Conservation (phyloP, 2,329 filamentous ascomycete genomes). For the Penicillium capsulatum region DNA sequence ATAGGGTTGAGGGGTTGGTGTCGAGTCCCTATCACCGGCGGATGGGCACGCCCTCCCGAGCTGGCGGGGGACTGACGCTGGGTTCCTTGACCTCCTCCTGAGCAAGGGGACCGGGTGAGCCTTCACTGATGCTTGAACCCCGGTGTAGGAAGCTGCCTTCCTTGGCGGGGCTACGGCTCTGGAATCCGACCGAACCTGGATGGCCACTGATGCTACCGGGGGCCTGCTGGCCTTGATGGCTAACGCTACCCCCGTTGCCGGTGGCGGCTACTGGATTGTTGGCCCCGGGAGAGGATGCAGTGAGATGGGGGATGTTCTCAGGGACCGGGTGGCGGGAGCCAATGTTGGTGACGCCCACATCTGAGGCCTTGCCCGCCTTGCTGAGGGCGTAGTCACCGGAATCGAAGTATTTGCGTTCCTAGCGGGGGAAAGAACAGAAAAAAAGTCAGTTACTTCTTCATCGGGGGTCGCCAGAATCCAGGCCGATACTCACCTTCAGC, state of each 20-base stretch:
- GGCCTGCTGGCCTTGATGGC: slow-evolving; percentile 38
- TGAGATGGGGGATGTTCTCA: slow-evolving; percentile 89
- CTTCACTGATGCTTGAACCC: slow-evolving; percentile 65
- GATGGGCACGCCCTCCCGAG: slow-evolving; percentile 59
- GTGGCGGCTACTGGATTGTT: slow-evolving; percentile 31
- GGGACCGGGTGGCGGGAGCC: slow-evolving; percentile 92
- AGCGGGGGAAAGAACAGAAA: slow-evolving; percentile 1
- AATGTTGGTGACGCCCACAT: slow-evolving; percentile 87
- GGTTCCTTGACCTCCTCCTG: slow-evolving; percentile 41
- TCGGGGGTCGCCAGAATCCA: neutral
- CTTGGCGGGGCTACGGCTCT: slow-evolving; percentile 78
- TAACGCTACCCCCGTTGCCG: slow-evolving; percentile 29
- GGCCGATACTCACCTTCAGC: slow-evolving; percentile 64
- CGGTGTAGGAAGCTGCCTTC: slow-evolving; percentile 83
- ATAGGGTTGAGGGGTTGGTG: slow-evolving; percentile 5
- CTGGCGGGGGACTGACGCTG: slow-evolving; percentile 44
- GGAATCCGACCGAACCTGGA: slow-evolving; percentile 40
- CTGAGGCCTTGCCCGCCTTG: slow-evolving; percentile 93
- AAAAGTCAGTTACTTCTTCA: neutral
- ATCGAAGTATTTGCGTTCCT: slow-evolving; percentile 98
- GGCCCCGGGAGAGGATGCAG: slow-evolving; percentile 55
- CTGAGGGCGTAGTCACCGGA: slow-evolving; percentile 93
- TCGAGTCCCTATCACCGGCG: slow-evolving; percentile 48
- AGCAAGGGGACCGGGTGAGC: slow-evolving; percentile 35
- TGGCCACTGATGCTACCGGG: slow-evolving; percentile 43